Percentiles rank a stretch among this genome's conserved stretches.
phyloP scores from a whole-genome alignment of 2,329 filamentous ascomycete genomes.

The Emericellopsis atlantica region DNA sequence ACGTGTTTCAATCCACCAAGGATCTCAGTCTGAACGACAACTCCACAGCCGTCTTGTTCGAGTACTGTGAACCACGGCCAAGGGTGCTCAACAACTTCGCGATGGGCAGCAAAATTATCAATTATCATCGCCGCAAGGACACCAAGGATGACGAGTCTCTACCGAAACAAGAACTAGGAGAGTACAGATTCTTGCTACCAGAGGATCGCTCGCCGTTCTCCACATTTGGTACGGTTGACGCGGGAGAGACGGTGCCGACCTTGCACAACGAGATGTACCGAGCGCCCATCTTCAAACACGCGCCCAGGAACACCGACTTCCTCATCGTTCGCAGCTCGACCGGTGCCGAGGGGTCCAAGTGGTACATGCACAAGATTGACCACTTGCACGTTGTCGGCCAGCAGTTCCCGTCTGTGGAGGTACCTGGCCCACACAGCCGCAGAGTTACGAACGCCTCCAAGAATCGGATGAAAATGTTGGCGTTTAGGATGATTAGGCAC shows the following conservation, averaged over 20 bases:
- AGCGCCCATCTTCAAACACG: constrained; percentile 84
- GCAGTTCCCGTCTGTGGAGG: constrained; percentile 80
- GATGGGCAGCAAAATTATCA: constrained; percentile 92
- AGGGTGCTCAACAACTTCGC: constrained; percentile 90
- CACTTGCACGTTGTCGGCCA: constrained; percentile 87
- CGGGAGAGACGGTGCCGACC: constrained; percentile 80
- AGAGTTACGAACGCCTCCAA: constrained; percentile 97
- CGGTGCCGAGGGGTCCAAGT: constrained; percentile 62
- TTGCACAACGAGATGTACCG: constrained; percentile 93
- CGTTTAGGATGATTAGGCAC: constrained; percentile 76
- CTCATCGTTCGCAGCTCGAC: constrained; percentile 74
- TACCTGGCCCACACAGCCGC: constrained; percentile 84
- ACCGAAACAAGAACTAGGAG: constrained; percentile 75
- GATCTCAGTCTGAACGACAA: constrained; percentile 84
- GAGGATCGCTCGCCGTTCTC: constrained; percentile 95
- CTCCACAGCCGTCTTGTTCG: constrained; percentile 73
- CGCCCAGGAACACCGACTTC: constrained; percentile 69
- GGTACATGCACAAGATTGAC: constrained; percentile 80
- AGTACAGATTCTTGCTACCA: constrained; percentile 75
- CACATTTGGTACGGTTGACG: constrained; percentile 84
- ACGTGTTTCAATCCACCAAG: constrained; percentile 68
- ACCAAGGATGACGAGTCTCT: constrained; percentile 60
- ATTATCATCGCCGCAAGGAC: constrained; percentile 83
- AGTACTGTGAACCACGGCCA: constrained; percentile 92
- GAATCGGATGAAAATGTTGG: constrained; percentile 91